A percentile compares a stretch with the other conserved stretches of the same genome.
Evolutionary conservation across 129 eudicot genomes (phyloP).

Genomic region (Escallonia rubra): DNA sequence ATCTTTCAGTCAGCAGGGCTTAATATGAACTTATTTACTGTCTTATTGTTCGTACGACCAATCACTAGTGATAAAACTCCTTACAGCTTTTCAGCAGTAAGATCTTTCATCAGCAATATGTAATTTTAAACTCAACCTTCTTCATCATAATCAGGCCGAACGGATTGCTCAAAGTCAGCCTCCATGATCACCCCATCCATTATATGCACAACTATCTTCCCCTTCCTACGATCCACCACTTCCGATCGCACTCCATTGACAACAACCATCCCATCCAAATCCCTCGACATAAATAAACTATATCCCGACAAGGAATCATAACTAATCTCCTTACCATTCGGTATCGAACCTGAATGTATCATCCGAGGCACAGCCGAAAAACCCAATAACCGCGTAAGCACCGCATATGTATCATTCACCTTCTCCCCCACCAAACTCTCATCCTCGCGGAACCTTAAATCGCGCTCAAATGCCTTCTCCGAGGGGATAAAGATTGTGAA

Average conservation of each 20-base stretch:
- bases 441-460: constrained; percentile 39
- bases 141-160: constrained; percentile 42
- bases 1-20: background rate
- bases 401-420: constrained; percentile 50
- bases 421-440: constrained; percentile 45
- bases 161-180: constrained; percentile 72
- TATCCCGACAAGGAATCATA: constrained; percentile 71
- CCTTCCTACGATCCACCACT: constrained; percentile 44
- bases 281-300: constrained; percentile 42
- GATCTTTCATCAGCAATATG: background rate
- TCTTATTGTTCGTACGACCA: too few species aligned
- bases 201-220: constrained; percentile 57
- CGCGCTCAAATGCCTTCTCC: constrained; percentile 48
- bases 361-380: constrained; percentile 68
- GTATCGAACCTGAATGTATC: constrained; percentile 41
- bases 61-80: too few species aligned
- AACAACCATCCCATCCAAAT: constrained; percentile 38
- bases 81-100: too few species aligned
- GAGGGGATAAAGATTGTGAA: constrained; percentile 78
- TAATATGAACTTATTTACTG: too few species aligned
- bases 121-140: constrained; percentile 5
- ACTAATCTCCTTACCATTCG: constrained; percentile 23
- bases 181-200: constrained; percentile 89
- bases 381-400: constrained; percentile 63
- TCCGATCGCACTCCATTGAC: constrained; percentile 57